Evolutionary conservation across 768 basidiomycete species (phyloP).

Genomic region (Tulasnella sp.): DNA sequence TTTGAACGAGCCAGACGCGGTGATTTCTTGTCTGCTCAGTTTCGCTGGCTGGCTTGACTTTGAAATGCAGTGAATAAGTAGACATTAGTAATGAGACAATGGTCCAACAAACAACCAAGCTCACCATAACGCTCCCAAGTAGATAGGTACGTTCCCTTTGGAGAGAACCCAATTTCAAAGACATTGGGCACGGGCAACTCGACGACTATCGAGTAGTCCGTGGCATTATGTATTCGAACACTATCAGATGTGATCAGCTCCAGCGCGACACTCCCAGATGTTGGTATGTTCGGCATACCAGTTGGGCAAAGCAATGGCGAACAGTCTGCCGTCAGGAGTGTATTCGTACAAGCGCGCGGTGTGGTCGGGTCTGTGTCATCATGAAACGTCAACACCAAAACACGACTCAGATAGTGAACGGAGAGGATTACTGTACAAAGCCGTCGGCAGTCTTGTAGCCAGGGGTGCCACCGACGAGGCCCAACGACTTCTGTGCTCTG

Average conservation of each 20-base stretch:
- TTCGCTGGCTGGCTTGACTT: conserved; percentile 76
- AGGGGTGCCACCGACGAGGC: conserved; percentile 74
- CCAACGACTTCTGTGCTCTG: conserved; percentile 89
- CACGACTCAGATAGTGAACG: background rate
- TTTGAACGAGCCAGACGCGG: conserved; percentile 74
- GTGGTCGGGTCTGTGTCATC: conserved; percentile 48
- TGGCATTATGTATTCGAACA: conserved; percentile 65
- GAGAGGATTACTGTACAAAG: conserved; percentile 30
- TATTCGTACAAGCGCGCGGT: conserved; percentile 69
- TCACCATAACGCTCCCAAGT: conserved; percentile 87
- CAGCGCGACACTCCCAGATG: background rate
- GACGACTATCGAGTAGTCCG: conserved; percentile 56
- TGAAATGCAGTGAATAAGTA: background rate
- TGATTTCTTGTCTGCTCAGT: conserved; percentile 85
- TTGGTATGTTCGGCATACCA: background rate
- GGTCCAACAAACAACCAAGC: conserved; percentile 19
- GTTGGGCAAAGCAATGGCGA: conserved; percentile 65
- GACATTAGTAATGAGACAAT: background rate
- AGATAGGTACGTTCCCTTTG: conserved; percentile 83
- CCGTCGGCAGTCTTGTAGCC: conserved; percentile 54
- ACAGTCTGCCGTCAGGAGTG: conserved; percentile 77
- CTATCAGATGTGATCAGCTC: conserved; percentile 30
- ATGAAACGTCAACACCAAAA: background rate
- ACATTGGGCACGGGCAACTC: conserved; percentile 66
- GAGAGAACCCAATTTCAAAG: conserved; percentile 83